Evolutionary conservation across 2,329 filamentous ascomycete species (phyloP).

Genomic region (Arthrocladium fulminans): DNA sequence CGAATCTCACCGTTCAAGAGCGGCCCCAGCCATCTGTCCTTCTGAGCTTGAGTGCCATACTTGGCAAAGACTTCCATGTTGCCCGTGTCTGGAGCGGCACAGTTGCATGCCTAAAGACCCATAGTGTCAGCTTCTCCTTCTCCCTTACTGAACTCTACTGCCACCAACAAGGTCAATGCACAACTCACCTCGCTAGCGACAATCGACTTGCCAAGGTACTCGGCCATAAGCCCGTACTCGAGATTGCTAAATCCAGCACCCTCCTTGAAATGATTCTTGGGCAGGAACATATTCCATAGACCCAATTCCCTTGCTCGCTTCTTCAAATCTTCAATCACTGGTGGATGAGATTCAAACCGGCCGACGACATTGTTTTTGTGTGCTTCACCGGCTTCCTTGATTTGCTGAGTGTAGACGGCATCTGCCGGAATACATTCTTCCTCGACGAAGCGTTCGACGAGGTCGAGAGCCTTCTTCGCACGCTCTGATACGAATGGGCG

Average conservation of each 20-base stretch:
- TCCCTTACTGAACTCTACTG: too few relatives aligned
- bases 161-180: background rate
- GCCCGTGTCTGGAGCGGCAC: constrained; percentile 81
- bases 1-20: constrained; percentile 77
- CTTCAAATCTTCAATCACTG: constrained; percentile 83
- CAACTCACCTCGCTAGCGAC: constrained; percentile 59
- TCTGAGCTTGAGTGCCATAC: constrained; percentile 65
- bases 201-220: constrained; percentile 80
- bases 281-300: constrained; percentile 97
- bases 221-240: constrained; percentile 96
- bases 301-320: constrained; percentile 70
- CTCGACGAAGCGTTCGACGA: constrained; percentile 92
- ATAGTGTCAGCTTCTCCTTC: background rate
- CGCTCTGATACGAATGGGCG: constrained; percentile 66
- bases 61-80: constrained; percentile 95
- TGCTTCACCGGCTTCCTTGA: constrained; percentile 56
- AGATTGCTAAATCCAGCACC: constrained; percentile 90
- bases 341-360: constrained; percentile 72
- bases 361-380: constrained; percentile 24
- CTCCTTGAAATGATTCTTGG: constrained; percentile 89
- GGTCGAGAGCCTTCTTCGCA: constrained; percentile 73
- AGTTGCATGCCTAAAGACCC: constrained; percentile 60
- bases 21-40: constrained; percentile 72
- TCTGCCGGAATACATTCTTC: constrained; percentile 90
- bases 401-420: constrained; percentile 66